A percentile compares a stretch with the other conserved stretches of the same genome.
Conservation (phyloP, 805 yeast genomes). For the Lipomyces yamadae region DNA sequence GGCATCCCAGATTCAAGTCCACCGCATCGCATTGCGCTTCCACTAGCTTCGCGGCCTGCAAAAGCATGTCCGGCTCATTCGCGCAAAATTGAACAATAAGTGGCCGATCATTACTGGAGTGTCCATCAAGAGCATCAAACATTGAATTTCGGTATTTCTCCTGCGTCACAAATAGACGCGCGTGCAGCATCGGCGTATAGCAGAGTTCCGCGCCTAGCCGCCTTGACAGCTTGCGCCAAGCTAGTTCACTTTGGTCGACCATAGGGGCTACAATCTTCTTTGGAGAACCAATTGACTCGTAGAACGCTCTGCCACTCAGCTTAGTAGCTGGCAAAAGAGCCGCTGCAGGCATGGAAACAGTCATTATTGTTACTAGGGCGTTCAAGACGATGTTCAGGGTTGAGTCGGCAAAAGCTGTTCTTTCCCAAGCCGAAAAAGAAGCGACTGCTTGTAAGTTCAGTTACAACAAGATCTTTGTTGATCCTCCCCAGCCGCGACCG, state of each 20-base stretch:
- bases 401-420: neutral
- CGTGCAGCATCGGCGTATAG: conserved; percentile 97
- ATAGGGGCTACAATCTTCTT: conserved; percentile 92
- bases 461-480: no score
- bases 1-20: conserved; percentile 95
- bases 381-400: neutral
- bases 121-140: conserved; percentile 70
- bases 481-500: no score
- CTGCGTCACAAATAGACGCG: conserved; percentile 82
- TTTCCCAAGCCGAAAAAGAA: no score
- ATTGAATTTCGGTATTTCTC: conserved; percentile 76
- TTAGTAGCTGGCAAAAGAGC: conserved; percentile 35
- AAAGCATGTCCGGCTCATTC: conserved; percentile 83
- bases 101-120: conserved; percentile 72
- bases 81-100: conserved; percentile 95
- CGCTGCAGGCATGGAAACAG: neutral
- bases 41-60: conserved; percentile 80
- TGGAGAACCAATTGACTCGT: conserved; percentile 72
- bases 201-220: conserved; percentile 90
- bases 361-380: neutral
- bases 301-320: conserved; percentile 69
- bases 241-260: conserved; percentile 97
- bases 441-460: no score
- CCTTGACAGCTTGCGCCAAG: conserved; percentile 89
- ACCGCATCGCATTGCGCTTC: conserved; percentile 91